Evolutionary conservation across 2,329 filamentous ascomycete species (phyloP), one percentile per base, ranked within the genome.

Genomic region (Fusarium circinatum): DNA sequence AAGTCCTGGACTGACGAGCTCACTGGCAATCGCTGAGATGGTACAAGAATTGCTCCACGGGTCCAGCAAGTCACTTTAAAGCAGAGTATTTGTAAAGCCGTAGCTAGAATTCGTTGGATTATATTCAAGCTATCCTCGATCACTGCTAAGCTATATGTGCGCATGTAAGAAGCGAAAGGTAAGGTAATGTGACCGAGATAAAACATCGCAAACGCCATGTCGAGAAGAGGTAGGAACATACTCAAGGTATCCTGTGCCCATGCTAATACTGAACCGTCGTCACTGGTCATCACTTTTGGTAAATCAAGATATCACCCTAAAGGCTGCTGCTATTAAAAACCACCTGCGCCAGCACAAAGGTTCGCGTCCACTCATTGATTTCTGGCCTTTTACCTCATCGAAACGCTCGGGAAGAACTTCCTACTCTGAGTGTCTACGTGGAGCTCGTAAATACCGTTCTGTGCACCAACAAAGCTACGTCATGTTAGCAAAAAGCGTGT

Each of bases 1-100:
- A 85, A 97, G 94, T 82, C 96, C 96, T 0, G 96, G 96, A 9
- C 83, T 98, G 81, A 98, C 96, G 52, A 96, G 94, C 81, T 90
- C 89, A 76, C 83, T 98, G 84, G 95, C 95, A 4, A 96, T 98
- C 82, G 95, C 88, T 8, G 94, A 97, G 79, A 88, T 89, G 85
- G 95, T 98, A 0, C 81, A 84, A 48, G 78, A 80, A 57, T 73
- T 90, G 57, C 70, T 90, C 60, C 89, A 90, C 65, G 81, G 81
- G 8, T 74, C 65, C 9, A 52, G 52, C 42, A 48, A 51, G 17
- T 51, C 60, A 59, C 11, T 38, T 14, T 72, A 45, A 64, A 26
- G 44, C 11, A 34, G 18, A 51, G 22, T 32, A 24, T 30, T 58
- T 49, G 30, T 11, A 14, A 36, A 18, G 4, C 22, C 30, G 14